Evolutionary conservation across 192 early-diverging fungal genomes (phyloP).

Genomic region (Spinellus fusiger): DNA sequence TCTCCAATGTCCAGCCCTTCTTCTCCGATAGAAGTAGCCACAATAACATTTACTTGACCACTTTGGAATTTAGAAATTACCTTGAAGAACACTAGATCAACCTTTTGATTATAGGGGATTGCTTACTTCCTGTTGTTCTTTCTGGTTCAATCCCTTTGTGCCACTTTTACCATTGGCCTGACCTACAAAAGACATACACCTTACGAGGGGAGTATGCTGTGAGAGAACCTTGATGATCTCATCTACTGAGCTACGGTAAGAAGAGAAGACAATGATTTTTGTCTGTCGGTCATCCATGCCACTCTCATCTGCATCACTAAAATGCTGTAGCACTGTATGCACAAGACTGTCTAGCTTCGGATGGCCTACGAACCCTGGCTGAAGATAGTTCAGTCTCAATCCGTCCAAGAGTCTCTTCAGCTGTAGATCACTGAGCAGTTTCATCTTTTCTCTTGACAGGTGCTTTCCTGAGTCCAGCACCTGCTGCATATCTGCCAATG

Average conservation of each 20-base stretch:
- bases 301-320: slow-evolving; percentile 41
- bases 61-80: slow-evolving; percentile 69
- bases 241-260: slow-evolving; percentile 77
- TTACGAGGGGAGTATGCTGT: slow-evolving; percentile 59
- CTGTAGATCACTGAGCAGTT: slow-evolving; percentile 30
- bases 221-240: slow-evolving; percentile 68
- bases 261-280: slow-evolving; percentile 82
- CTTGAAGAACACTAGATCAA: slow-evolving; percentile 25
- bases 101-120: background rate
- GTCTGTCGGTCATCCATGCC: slow-evolving; percentile 29
- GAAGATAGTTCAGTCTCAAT: slow-evolving; percentile 30
- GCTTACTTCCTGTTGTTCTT: slow-evolving; percentile 73
- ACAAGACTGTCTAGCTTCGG: slow-evolving; percentile 76
- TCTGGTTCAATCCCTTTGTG: slow-evolving; percentile 75
- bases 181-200: slow-evolving; percentile 75
- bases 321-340: slow-evolving; percentile 60
- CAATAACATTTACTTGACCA: slow-evolving; percentile 79
- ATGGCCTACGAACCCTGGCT: slow-evolving; percentile 56
- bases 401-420: slow-evolving; percentile 35
- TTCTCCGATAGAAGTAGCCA: slow-evolving; percentile 90
- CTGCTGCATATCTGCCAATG: slow-evolving; percentile 9
- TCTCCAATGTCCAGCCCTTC: slow-evolving; percentile 97
- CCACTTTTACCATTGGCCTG: slow-evolving; percentile 51
- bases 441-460: slow-evolving; percentile 19
- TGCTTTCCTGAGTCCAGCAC: slow-evolving; percentile 14